phyloP scores from a whole-genome alignment of 495 filamentous ascomycete species.

The Apodospora peruviana region DNA sequence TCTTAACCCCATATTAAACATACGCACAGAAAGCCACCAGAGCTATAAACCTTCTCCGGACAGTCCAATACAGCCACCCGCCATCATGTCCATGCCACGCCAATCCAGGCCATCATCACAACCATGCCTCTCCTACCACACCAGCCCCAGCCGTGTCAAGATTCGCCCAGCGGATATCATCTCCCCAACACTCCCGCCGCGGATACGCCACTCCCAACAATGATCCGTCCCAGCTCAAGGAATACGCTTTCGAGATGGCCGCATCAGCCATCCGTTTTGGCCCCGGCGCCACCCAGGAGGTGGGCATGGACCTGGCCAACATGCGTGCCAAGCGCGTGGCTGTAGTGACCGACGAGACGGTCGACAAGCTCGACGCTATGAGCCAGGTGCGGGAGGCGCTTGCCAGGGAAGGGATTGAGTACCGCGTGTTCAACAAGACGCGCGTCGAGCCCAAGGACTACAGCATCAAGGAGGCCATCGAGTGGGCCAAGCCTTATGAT shows the following conservation, averaged over 20 bases:
- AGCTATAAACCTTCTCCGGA: constrained; percentile 77
- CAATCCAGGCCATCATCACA: constrained; percentile 68
- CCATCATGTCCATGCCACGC: constrained; percentile 89
- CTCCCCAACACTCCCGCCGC: no score
- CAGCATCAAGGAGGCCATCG: constrained; percentile 83
- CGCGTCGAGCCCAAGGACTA: constrained; percentile 89
- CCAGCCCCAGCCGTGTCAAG: constrained; percentile 34
- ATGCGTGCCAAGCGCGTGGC: constrained; percentile 80
- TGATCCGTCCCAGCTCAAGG: constrained; percentile 68
- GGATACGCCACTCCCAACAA: constrained; percentile 61
- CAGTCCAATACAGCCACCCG: constrained; percentile 85
- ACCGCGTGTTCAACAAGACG: constrained; percentile 71
- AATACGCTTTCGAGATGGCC: constrained; percentile 98
- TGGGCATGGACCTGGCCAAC: constrained; percentile 98
- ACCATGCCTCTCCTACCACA: constrained; percentile 30
- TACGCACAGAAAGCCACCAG: constrained; percentile 56
- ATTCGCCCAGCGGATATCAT: constrained; percentile 20
- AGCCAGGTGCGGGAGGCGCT: constrained; percentile 74
- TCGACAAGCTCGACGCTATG: constrained; percentile 77
- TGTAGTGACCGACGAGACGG: constrained; percentile 82
- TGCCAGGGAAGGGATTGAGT: constrained; percentile 68
- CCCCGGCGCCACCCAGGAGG: constrained; percentile 86
- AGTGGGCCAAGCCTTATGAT: constrained; percentile 67
- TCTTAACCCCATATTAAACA: not conserved
- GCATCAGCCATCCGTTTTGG: constrained; percentile 92